These are phyloP conservation scores for Leishmania lainsoni DNA, from an alignment of 208 protist genomes.

Conservation along the genomic window DNA sequence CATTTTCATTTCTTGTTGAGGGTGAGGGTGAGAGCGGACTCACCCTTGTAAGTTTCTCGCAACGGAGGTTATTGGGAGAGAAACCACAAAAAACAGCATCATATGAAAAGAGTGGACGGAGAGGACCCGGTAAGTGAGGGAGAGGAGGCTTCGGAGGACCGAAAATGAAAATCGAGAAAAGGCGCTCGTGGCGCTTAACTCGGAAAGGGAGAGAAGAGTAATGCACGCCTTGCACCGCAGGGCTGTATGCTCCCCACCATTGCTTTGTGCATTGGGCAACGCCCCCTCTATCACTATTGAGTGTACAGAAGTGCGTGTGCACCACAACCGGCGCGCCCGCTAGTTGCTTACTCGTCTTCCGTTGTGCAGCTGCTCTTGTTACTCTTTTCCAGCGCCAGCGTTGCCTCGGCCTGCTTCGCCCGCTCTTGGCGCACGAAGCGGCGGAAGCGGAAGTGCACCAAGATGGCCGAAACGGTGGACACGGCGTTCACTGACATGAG, in stretches of 20 bases:
- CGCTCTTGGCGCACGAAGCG: slow-evolving; percentile 52
- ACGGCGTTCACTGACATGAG: slow-evolving; percentile 72
- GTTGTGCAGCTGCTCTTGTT: not conserved
- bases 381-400: not conserved
- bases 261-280: not conserved
- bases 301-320: not conserved
- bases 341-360: not conserved
- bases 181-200: not conserved
- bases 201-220: not conserved
- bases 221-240: not conserved
- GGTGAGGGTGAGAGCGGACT: not conserved
- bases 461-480: slow-evolving; percentile 28
- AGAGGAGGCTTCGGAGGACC: not conserved
- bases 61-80: not conserved
- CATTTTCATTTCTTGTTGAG: not conserved
- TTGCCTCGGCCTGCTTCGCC: slow-evolving; percentile 18
- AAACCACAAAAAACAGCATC: not conserved
- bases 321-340: not conserved
- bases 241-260: not conserved
- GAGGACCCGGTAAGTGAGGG: not conserved
- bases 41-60: not conserved
- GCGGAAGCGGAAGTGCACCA: slow-evolving; percentile 60
- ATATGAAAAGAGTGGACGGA: not conserved
- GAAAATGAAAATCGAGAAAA: not conserved
- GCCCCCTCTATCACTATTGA: not conserved